These are phyloP conservation scores for Collybia sp. DNA, from an alignment of 768 basidiomycete genomes.

Conservation along the genomic window DNA sequence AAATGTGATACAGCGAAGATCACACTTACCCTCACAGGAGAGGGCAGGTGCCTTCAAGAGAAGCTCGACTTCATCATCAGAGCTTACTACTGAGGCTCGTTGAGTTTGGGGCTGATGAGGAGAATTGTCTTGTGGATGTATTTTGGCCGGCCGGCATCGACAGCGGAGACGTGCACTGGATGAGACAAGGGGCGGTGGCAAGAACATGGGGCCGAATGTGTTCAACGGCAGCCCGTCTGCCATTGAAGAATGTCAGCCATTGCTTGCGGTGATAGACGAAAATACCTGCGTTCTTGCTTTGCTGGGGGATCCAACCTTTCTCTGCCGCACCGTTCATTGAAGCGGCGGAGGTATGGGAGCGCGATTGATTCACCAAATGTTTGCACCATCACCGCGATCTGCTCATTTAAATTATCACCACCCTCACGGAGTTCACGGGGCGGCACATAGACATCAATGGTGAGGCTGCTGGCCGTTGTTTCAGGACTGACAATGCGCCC, in stretches of 20 bases:
- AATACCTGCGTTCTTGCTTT: background rate
- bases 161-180: constrained; percentile 2
- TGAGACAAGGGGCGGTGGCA: constrained; percentile 3
- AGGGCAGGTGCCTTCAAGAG: no score
- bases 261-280: background rate
- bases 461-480: constrained; percentile 2
- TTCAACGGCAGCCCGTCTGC: background rate
- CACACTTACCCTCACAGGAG: background rate
- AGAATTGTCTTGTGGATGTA: constrained; percentile 3
- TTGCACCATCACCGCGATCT: constrained; percentile 7
- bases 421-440: constrained; percentile 3
- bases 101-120: background rate
- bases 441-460: constrained; percentile 4
- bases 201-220: background rate
- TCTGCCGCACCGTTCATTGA: constrained; percentile 2
- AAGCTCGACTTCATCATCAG: no score
- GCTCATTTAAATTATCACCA: constrained; percentile 2
- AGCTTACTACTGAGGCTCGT: no score
- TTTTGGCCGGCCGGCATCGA: background rate
- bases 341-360: constrained; percentile 8
- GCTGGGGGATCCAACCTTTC: constrained; percentile 2
- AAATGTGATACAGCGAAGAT: no score
- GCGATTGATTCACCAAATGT: constrained; percentile 9
- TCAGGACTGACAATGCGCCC: background rate
- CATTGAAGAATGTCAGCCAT: background rate